Conservation (phyloP, 2,329 filamentous ascomycete genomes). For the Penicillium sp. region DNA sequence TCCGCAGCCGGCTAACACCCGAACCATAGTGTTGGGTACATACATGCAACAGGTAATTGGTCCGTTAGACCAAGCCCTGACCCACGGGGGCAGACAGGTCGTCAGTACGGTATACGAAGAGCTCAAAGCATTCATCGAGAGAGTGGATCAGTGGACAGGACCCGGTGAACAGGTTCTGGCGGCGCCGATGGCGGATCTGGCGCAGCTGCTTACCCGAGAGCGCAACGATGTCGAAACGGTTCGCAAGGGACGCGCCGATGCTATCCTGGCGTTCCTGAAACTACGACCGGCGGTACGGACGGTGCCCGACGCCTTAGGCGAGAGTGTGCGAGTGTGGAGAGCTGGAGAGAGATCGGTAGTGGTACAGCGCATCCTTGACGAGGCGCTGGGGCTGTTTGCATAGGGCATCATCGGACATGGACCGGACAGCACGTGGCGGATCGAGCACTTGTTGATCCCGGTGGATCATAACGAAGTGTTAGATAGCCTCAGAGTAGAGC, state of each 20-base stretch:
- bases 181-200: constrained; percentile 27
- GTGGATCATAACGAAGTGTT: background rate
- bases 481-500: background rate
- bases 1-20: constrained; percentile 23
- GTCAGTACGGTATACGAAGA: constrained; percentile 35
- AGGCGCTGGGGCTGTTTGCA: constrained; percentile 22
- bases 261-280: constrained; percentile 31
- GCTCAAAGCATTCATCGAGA: constrained; percentile 31
- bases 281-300: constrained; percentile 21
- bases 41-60: constrained; percentile 30
- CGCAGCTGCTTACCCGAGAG: constrained; percentile 31
- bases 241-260: constrained; percentile 37
- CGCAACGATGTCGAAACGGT: constrained; percentile 36
- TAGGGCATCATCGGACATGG: background rate
- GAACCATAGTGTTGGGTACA: constrained; percentile 28
- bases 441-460: constrained; percentile 2
- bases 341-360: constrained; percentile 38
- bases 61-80: constrained; percentile 29
- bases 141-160: constrained; percentile 26
- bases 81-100: constrained; percentile 33
- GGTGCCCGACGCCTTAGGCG: constrained; percentile 18
- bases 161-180: constrained; percentile 25
- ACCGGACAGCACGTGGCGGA: constrained; percentile 8
- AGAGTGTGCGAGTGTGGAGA: constrained; percentile 33
- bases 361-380: constrained; percentile 34